A percentile compares a stretch with the other conserved stretches of the same genome.
Evolutionary conservation across 2,329 filamentous ascomycete genomes (phyloP).

Genomic region (Fulvia fulva): DNA sequence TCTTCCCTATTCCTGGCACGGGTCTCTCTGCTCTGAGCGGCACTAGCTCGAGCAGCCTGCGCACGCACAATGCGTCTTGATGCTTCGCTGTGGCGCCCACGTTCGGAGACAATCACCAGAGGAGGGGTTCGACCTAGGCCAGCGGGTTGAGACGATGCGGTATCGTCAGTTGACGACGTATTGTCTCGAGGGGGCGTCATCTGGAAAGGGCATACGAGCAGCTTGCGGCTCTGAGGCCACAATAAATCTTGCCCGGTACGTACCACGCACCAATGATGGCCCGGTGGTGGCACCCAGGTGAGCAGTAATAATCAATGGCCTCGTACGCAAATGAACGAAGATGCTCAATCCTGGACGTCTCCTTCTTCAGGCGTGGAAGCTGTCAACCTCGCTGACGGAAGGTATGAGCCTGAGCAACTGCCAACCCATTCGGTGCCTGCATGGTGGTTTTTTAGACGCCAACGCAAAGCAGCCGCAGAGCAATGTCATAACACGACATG

Average conservation of each 20-base stretch:
- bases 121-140: constrained; percentile 20
- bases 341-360: not conserved
- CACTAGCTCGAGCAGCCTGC: constrained; percentile 33
- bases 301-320: not conserved
- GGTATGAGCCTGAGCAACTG: not conserved
- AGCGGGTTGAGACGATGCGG: constrained; percentile 1
- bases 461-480: not conserved
- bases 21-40: constrained; percentile 32
- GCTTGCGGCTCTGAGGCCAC: not conserved
- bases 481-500: not conserved
- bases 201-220: constrained; percentile 7
- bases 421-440: not conserved
- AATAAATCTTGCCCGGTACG: not conserved
- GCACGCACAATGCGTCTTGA: constrained; percentile 32
- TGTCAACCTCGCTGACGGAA: not conserved
- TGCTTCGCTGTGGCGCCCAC: constrained; percentile 29
- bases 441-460: not conserved
- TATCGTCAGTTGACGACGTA: constrained; percentile 12
- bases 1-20: constrained; percentile 32
- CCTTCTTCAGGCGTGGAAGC: not conserved
- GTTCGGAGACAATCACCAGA: constrained; percentile 33
- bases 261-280: not conserved
- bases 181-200: constrained; percentile 15
- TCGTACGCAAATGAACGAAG: not conserved
- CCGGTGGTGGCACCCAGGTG: not conserved